Evolutionary conservation across 331 rosid genomes (phyloP).

Genomic region (Quercus lobata): DNA sequence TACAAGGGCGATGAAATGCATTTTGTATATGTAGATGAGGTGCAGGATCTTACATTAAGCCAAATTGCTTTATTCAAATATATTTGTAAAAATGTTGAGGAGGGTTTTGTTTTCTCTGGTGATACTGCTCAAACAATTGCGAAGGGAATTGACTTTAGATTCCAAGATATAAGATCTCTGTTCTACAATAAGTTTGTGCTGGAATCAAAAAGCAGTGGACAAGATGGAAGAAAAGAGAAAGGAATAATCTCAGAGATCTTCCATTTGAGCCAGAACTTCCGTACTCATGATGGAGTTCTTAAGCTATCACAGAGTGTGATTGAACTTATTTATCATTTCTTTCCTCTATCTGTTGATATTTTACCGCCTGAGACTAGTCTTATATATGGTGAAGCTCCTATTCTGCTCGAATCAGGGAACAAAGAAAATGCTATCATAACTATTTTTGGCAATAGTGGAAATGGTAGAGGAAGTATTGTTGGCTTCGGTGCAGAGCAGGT

Average conservation of each 20-base stretch:
- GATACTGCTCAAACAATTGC: slow-evolving; percentile 81
- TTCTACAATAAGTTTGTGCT: slow-evolving; percentile 56
- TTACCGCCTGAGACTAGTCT: slow-evolving; percentile 69
- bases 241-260: slow-evolving; percentile 44
- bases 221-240: slow-evolving; percentile 33
- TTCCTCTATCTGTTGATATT: slow-evolving; percentile 54
- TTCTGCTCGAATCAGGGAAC: slow-evolving; percentile 45
- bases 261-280: slow-evolving; percentile 57
- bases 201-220: slow-evolving; percentile 21
- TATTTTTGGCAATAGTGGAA: slow-evolving; percentile 55
- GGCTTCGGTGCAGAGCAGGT: slow-evolving; percentile 87
- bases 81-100: slow-evolving; percentile 64
- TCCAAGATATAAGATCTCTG: slow-evolving; percentile 57
- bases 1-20: slow-evolving; percentile 53
- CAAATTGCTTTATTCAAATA: slow-evolving; percentile 68
- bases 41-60: slow-evolving; percentile 75
- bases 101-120: slow-evolving; percentile 83
- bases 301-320: slow-evolving; percentile 59
- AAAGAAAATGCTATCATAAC: slow-evolving; percentile 52
- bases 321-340: slow-evolving; percentile 61
- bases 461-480: slow-evolving; percentile 31
- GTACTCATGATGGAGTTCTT: slow-evolving; percentile 70
- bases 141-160: slow-evolving; percentile 72
- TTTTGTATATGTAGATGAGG: slow-evolving; percentile 76
- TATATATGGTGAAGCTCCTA: slow-evolving; percentile 63